phyloP scores from a whole-genome alignment of 352 stramenopile species.

The Aphanomyces stellatus region DNA sequence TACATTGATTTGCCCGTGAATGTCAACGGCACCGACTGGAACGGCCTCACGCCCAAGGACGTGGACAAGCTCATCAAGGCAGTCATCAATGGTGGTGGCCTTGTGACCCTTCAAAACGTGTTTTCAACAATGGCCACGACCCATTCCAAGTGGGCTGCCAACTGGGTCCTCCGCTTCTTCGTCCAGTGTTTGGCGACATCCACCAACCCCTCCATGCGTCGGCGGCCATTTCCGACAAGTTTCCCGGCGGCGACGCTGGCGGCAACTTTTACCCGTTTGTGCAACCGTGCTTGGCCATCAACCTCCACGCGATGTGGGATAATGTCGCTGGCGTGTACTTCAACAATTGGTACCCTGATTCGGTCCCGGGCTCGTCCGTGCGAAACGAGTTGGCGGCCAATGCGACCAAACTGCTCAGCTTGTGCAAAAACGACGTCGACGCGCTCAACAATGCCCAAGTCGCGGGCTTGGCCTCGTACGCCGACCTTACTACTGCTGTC shows the following conservation, averaged over 20 bases:
- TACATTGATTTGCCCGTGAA: slow-evolving; percentile 56
- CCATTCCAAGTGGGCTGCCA: slow-evolving; percentile 49
- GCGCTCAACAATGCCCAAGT: too few relatives aligned
- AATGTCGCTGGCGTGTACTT: slow-evolving; percentile 36
- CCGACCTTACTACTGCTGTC: too few relatives aligned
- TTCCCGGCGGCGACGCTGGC: slow-evolving; percentile 41
- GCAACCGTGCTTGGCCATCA: slow-evolving; percentile 37
- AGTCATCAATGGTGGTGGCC: slow-evolving; percentile 35
- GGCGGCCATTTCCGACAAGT: slow-evolving; percentile 33
- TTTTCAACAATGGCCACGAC: slow-evolving; percentile 50
- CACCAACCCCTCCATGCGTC: slow-evolving; percentile 57
- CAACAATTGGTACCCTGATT: too few relatives aligned
- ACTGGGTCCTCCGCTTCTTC: slow-evolving; percentile 54
- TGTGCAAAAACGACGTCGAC: too few relatives aligned
- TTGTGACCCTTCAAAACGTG: slow-evolving; percentile 35
- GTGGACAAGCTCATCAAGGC: slow-evolving; percentile 38
- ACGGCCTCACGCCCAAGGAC: slow-evolving; percentile 24
- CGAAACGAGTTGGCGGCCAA: too few relatives aligned
- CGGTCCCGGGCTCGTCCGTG: too few relatives aligned
- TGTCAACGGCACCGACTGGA: slow-evolving; percentile 35
- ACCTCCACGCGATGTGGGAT: slow-evolving; percentile 62
- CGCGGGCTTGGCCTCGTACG: too few relatives aligned
- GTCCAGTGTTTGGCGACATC: slow-evolving; percentile 41
- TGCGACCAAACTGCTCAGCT: too few relatives aligned
- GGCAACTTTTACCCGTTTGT: slow-evolving; percentile 51